Evolutionary conservation across 2,329 filamentous ascomycete species (phyloP).

Genomic region (Talaromyces rugulosus): DNA sequence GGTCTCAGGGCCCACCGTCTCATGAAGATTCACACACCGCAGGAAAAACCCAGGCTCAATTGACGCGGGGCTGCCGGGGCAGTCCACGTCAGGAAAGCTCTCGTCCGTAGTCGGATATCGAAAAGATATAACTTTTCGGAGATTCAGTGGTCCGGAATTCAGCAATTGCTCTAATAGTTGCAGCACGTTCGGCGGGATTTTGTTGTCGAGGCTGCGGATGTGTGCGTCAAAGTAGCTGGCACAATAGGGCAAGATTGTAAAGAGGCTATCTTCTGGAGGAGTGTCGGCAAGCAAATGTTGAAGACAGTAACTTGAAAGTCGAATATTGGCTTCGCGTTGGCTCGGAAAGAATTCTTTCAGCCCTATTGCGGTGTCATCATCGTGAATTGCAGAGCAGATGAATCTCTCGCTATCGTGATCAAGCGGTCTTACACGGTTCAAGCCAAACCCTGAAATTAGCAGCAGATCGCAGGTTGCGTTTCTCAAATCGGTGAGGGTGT

Average conservation of each 20-base stretch:
- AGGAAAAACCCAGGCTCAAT: conserved; percentile 10
- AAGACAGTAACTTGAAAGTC: conserved; percentile 8
- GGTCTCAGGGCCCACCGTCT: neutral
- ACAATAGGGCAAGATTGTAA: conserved; percentile 2
- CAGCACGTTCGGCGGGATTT: conserved; percentile 1
- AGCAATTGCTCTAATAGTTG: conserved; percentile 3
- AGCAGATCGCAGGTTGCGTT: no score
- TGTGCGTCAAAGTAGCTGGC: conserved; percentile 4
- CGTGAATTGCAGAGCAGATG: no score
- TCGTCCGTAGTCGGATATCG: neutral
- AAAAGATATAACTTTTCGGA: conserved; percentile 4
- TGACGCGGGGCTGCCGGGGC: conserved; percentile 2
- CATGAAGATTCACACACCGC: conserved; percentile 3
- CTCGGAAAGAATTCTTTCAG: no score
- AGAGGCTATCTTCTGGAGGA: neutral
- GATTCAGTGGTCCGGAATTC: neutral
- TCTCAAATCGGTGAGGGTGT: no score
- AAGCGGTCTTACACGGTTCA: no score
- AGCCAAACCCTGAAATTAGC: no score
- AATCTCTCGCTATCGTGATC: no score
- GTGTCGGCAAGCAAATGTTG: neutral
- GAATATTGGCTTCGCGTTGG: conserved; percentile 1
- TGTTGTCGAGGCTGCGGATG: conserved; percentile 1
- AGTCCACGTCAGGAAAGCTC: neutral
- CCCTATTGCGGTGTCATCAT: no score